Percentiles rank a stretch among this genome's conserved stretches.
These are phyloP conservation scores for Suillus lakei DNA, from an alignment of 768 basidiomycete species.

Conservation along the genomic window DNA sequence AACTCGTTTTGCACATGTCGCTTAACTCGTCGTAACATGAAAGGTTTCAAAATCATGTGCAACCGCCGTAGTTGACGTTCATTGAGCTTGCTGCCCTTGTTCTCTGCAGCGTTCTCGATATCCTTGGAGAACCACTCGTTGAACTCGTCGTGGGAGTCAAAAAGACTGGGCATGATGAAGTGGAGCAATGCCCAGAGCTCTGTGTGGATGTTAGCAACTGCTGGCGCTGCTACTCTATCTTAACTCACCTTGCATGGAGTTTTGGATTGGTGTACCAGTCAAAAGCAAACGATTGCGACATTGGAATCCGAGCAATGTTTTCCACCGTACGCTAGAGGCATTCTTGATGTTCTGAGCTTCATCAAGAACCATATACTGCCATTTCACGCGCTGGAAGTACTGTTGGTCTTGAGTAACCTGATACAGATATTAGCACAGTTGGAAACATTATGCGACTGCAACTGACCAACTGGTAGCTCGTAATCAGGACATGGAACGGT, in stretches of 20 bases:
- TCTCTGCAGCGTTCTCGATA: slow-evolving; percentile 94
- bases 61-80: slow-evolving; percentile 93
- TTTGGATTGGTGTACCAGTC: slow-evolving; percentile 98
- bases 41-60: slow-evolving; percentile 99
- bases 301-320: slow-evolving; percentile 92
- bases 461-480: slow-evolving; percentile 92
- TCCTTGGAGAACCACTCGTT: slow-evolving; percentile 99
- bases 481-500: slow-evolving; percentile 95
- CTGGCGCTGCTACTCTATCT: not conserved
- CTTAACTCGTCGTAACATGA: slow-evolving; percentile 97
- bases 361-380: slow-evolving; percentile 99
- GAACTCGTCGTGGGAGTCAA: slow-evolving; percentile 99
- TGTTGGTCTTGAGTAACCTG: slow-evolving; percentile 96
- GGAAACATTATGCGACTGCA: not conserved
- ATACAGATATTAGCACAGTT: slow-evolving; percentile 11
- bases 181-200: slow-evolving; percentile 98
- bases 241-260: slow-evolving; percentile 95
- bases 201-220: slow-evolving; percentile 35
- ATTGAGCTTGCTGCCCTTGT: slow-evolving; percentile 89
- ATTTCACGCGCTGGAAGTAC: slow-evolving; percentile 96
- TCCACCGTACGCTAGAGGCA: slow-evolving; percentile 95
- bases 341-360: slow-evolving; percentile 99
- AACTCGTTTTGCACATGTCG: slow-evolving; percentile 99
- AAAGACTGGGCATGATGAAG: slow-evolving; percentile 99
- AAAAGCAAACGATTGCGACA: slow-evolving; percentile 94